Evolutionary conservation across 805 yeast species (phyloP).

Genomic region (Candida alai): DNA sequence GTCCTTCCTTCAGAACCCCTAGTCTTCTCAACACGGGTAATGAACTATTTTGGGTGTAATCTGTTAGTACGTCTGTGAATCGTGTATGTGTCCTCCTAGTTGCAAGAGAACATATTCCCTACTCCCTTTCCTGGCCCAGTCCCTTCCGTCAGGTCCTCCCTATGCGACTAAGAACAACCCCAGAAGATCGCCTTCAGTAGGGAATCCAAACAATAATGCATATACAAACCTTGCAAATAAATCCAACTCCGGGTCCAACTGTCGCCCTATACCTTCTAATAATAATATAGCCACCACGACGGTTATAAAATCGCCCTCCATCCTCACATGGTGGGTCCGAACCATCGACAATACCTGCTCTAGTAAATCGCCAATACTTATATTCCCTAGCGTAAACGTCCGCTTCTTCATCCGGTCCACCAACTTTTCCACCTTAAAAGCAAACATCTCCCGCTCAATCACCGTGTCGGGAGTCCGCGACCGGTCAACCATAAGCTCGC

Average conservation of each 20-base stretch:
- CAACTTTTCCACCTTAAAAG: slow-evolving; percentile 77
- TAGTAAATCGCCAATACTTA: slow-evolving; percentile 85
- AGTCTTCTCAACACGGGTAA: slow-evolving; percentile 81
- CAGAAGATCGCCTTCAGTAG: slow-evolving; percentile 29
- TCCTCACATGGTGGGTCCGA: slow-evolving; percentile 86
- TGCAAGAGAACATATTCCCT: not conserved
- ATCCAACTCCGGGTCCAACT: slow-evolving; percentile 87
- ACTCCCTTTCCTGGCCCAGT: not conserved
- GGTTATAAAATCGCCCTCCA: slow-evolving; percentile 96
- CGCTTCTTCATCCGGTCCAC: slow-evolving; percentile 78
- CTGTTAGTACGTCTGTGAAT: slow-evolving; percentile 2
- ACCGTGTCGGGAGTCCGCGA: slow-evolving; percentile 95
- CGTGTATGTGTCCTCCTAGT: not conserved
- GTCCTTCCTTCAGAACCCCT: slow-evolving; percentile 65
- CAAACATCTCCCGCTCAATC: slow-evolving; percentile 77
- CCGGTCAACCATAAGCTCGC: slow-evolving; percentile 92
- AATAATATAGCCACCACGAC: slow-evolving; percentile 91
- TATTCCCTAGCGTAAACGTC: slow-evolving; percentile 88
- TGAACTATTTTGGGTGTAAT: slow-evolving; percentile 48
- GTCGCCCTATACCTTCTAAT: slow-evolving; percentile 93
- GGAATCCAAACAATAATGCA: slow-evolving; percentile 37
- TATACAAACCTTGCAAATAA: slow-evolving; percentile 93
- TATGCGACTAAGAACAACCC: slow-evolving; percentile 3
- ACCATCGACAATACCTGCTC: slow-evolving; percentile 90
- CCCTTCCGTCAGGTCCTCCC: not conserved